These are phyloP conservation scores for Thyridium curvatum DNA, from an alignment of 2,329 filamentous ascomycete species.

Conservation along the genomic window DNA sequence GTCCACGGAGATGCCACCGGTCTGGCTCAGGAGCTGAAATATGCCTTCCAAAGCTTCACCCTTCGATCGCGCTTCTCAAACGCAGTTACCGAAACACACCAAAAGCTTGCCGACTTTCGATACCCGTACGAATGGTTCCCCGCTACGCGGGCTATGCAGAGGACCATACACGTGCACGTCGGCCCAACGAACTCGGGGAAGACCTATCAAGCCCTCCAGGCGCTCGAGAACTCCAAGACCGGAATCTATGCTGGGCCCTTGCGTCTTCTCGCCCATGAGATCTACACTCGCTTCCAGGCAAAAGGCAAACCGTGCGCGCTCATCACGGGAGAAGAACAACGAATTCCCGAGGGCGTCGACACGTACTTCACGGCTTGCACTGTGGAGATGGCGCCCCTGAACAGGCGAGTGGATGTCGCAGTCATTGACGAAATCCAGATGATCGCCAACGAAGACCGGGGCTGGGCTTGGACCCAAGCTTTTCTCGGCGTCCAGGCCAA, in stretches of 20 bases:
- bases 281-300: conserved; percentile 80
- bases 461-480: conserved; percentile 93
- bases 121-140: conserved; percentile 92
- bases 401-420: conserved; percentile 66
- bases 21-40: conserved; percentile 54
- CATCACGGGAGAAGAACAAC: conserved; percentile 85
- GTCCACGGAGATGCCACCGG: conserved; percentile 42
- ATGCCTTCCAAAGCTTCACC: conserved; percentile 62
- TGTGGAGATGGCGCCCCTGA: conserved; percentile 75
- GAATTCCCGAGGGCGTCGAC: conserved; percentile 54
- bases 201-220: conserved; percentile 88
- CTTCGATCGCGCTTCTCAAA: conserved; percentile 50
- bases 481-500: conserved; percentile 79
- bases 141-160: conserved; percentile 69
- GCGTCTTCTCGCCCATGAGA: conserved; percentile 83
- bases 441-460: conserved; percentile 74
- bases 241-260: conserved; percentile 91
- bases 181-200: conserved; percentile 98
- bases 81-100: conserved; percentile 51
- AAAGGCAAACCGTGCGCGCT: conserved; percentile 73
- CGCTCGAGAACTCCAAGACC: conserved; percentile 65
- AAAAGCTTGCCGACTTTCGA: conserved; percentile 71
- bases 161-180: conserved; percentile 86
- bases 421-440: conserved; percentile 99
- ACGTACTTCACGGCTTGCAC: conserved; percentile 74